Base-by-base conservation (phyloP, 2,329 filamentous ascomycete species). In the Monilinia fructigena region DNA sequence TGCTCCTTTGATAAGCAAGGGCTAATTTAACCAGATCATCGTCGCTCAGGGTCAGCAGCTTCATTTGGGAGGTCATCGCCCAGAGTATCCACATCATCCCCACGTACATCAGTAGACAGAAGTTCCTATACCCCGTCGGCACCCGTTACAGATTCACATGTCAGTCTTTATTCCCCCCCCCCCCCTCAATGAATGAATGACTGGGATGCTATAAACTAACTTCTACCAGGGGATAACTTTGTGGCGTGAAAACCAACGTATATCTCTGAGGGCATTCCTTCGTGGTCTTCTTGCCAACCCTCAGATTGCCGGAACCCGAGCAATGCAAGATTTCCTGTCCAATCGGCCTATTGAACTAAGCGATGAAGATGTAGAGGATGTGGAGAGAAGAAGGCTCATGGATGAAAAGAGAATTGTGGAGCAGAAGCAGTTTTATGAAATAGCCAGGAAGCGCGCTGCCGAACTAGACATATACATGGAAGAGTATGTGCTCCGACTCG, bases 401-500 rank as follows among this genome's bases (percentile, higher is more conserved):
- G 95, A 99, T 73, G 89, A 91, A 76, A 91, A 90, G 77, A 88
- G 95, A 55, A 85, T 98, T 63, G 91, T 96, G 74, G 95, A 99
- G 78, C 95, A 99, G 77, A 90, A 88, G 76, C 86, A 88, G 70
- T 99, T 99, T 76, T 99, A 97, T 77, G 94, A 99, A 76, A 93
- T 99, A 75, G 95, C 95, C 11, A 84, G 93, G 71, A 89, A 93
- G 77, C 87, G 95, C 70, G 95, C 95, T 1, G 90, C 91, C 6
- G 95, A 98, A 75, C 83, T 99, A 61, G 95, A 99, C 78, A 91
- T 96, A 31, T 97, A 98, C 76, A 99, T 99, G 95, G 95, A 99
- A 79, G 79, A 96, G 88, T 92, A 78, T 78, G 88, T 80, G 68
- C 11, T 48, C 16, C 28, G 31, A 4, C 14, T 35, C 23, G 10